Percentiles rank a stretch among this genome's conserved stretches.
Evolutionary conservation across 495 filamentous ascomycete genomes (phyloP).

Genomic region (Aspergillus bridgeri): DNA sequence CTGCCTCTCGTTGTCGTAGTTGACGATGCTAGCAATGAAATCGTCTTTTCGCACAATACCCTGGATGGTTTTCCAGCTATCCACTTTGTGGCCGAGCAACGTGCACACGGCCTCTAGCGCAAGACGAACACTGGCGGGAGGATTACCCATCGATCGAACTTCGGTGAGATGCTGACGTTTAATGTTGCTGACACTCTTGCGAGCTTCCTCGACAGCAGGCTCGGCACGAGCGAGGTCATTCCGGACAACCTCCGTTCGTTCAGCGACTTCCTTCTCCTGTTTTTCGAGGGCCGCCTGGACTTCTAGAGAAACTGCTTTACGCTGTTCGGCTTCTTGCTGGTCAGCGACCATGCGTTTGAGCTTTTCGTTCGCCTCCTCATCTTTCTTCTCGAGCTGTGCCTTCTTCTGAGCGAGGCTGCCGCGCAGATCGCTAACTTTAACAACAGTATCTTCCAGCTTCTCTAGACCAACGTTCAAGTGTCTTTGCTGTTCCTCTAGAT

Average conservation of each 20-base stretch:
- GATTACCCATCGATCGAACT: conserved; percentile 93
- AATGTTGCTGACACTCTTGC: conserved; percentile 95
- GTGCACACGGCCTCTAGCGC: conserved; percentile 95
- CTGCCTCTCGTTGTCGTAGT: conserved; percentile 91
- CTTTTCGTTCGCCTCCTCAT: conserved; percentile 94
- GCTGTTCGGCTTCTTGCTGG: conserved; percentile 91
- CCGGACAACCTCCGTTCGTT: conserved; percentile 78
- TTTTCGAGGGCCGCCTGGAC: conserved; percentile 83
- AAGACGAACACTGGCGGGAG: conserved; percentile 83
- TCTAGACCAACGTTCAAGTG: conserved; percentile 97
- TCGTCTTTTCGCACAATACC: conserved; percentile 85
- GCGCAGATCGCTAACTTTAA: conserved; percentile 91
- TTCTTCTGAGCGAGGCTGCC: conserved; percentile 91
- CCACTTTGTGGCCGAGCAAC: conserved; percentile 83
- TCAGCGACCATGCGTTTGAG: conserved; percentile 94
- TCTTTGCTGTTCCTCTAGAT: conserved; percentile 95
- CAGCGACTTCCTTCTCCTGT: conserved; percentile 84
- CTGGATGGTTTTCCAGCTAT: conserved; percentile 86
- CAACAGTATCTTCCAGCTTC: conserved; percentile 95
- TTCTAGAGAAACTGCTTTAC: conserved; percentile 80
- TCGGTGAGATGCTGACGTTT: conserved; percentile 95
- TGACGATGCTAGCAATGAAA: conserved; percentile 97
- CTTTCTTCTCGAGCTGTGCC: conserved; percentile 85
- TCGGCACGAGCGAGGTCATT: conserved; percentile 87
- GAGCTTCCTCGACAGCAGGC: conserved; percentile 87